Conservation (phyloP, 352 stramenopile genomes). For the Phytophthora vignae region DNA sequence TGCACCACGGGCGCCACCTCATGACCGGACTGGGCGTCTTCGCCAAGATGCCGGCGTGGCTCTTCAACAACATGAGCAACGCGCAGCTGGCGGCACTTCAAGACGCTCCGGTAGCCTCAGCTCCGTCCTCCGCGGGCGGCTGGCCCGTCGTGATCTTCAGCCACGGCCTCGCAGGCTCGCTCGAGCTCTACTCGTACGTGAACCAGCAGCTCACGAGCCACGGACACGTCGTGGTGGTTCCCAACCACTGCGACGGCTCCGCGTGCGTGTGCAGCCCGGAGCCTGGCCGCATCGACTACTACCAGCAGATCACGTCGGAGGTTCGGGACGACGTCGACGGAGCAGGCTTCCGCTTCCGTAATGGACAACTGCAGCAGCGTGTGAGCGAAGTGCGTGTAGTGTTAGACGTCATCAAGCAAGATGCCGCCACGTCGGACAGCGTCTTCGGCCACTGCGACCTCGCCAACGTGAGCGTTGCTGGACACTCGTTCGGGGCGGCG, state of each 20-base stretch:
- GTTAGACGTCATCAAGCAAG: conserved; percentile 44
- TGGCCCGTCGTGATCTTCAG: conserved; percentile 74
- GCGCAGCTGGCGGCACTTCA: conserved; percentile 52
- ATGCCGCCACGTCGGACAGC: conserved; percentile 6
- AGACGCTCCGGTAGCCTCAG: conserved; percentile 44
- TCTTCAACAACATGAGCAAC: conserved; percentile 66
- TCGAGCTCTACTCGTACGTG: conserved; percentile 72
- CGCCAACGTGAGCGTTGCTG: conserved; percentile 46
- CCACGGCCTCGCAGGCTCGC: conserved; percentile 61
- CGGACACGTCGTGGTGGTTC: conserved; percentile 62
- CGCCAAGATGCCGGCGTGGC: conserved; percentile 52
- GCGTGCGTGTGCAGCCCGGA: conserved; percentile 56
- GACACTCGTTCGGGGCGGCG: conserved; percentile 74
- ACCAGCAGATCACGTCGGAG: conserved; percentile 58
- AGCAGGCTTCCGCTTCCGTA: conserved; percentile 66
- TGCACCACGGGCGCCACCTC: conserved; percentile 67
- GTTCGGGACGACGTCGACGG: conserved; percentile 57
- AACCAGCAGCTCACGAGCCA: conserved; percentile 76
- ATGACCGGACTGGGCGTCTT: conserved; percentile 58
- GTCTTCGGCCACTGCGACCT: conserved; percentile 48
- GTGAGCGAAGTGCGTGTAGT: conserved; percentile 61
- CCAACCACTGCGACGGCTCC: conserved; percentile 75
- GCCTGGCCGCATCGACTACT: conserved; percentile 61
- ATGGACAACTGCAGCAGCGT: conserved; percentile 62
- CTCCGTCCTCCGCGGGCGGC: conserved; percentile 19